Evolutionary conservation across 2,329 filamentous ascomycete genomes (phyloP).

Genomic region (Daldinia sp.): DNA sequence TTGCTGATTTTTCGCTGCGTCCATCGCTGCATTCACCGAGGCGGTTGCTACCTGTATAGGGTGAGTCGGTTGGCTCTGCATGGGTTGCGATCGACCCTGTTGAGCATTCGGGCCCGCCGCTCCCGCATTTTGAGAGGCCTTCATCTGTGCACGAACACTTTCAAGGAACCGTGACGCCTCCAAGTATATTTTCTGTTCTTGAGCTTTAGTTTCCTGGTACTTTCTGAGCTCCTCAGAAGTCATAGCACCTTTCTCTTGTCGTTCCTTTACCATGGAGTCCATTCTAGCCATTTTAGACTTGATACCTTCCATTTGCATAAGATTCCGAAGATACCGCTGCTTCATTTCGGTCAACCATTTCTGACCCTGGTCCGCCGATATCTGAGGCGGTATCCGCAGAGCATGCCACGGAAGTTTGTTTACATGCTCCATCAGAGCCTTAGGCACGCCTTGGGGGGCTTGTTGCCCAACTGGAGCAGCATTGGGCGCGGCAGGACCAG

Average conservation of each 20-base stretch:
- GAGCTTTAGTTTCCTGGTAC: slow-evolving; percentile 35
- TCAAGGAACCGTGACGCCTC: slow-evolving; percentile 46
- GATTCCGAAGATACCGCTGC: slow-evolving; percentile 42
- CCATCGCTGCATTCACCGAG: slow-evolving; percentile 52
- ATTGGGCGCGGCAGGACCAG: slow-evolving; percentile 21
- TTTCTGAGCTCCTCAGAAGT: slow-evolving; percentile 45
- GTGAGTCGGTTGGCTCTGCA: slow-evolving; percentile 43
- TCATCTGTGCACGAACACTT: slow-evolving; percentile 44
- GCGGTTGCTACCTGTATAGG: slow-evolving; percentile 52
- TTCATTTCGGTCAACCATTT: slow-evolving; percentile 44
- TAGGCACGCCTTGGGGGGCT: slow-evolving; percentile 32
- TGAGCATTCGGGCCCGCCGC: slow-evolving; percentile 39
- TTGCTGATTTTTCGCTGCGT: slow-evolving; percentile 52
- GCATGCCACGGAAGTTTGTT: slow-evolving; percentile 46
- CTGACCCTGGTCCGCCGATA: slow-evolving; percentile 40
- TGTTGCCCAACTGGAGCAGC: slow-evolving; percentile 12
- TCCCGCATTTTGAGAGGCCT: slow-evolving; percentile 25
- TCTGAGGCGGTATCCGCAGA: slow-evolving; percentile 34
- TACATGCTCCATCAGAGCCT: slow-evolving; percentile 46
- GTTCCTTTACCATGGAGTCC: slow-evolving; percentile 47
- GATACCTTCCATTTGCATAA: slow-evolving; percentile 48
- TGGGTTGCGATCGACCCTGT: slow-evolving; percentile 46
- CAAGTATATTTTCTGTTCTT: slow-evolving; percentile 41
- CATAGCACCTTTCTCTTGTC: slow-evolving; percentile 43
- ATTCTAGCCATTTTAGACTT: slow-evolving; percentile 39